Percentiles rank a stretch among this genome's conserved stretches.
These are phyloP conservation scores for Manihot esculenta DNA, from an alignment of 441 rosid species.

Conservation along the genomic window DNA sequence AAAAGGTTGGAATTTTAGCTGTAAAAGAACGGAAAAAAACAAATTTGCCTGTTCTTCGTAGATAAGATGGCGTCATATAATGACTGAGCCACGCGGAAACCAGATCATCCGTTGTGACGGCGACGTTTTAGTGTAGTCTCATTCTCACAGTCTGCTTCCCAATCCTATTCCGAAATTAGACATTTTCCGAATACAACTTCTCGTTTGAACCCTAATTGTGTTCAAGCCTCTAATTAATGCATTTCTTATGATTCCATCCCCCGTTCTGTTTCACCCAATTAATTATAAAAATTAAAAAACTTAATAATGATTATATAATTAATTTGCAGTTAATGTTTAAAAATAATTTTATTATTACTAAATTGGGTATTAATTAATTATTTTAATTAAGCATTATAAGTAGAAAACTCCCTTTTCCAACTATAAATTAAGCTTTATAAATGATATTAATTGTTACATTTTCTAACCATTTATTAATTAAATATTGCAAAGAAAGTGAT, in stretches of 20 bases:
- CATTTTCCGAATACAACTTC: neutral
- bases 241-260: neutral
- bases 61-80: neutral
- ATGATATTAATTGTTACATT: neutral
- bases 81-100: neutral
- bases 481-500: neutral
- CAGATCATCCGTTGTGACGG: constrained; percentile 1
- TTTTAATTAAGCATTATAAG: neutral
- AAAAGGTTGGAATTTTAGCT: too few species aligned
- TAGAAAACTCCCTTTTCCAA: neutral
- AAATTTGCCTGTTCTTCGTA: neutral
- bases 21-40: too few species aligned
- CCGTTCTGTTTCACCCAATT: neutral
- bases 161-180: neutral
- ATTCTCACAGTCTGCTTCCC: neutral
- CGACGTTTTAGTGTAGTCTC: neutral
- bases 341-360: too few species aligned
- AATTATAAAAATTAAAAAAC: too few species aligned
- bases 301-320: too few species aligned
- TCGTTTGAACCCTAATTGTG: neutral
- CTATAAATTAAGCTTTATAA: neutral
- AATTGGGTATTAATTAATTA: too few species aligned
- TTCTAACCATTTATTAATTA: neutral
- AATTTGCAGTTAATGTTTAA: too few species aligned
- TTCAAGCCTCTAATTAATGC: neutral